Evolutionary conservation across 73 alveolate species (phyloP).

Genomic region (Stentor coeruleus): DNA sequence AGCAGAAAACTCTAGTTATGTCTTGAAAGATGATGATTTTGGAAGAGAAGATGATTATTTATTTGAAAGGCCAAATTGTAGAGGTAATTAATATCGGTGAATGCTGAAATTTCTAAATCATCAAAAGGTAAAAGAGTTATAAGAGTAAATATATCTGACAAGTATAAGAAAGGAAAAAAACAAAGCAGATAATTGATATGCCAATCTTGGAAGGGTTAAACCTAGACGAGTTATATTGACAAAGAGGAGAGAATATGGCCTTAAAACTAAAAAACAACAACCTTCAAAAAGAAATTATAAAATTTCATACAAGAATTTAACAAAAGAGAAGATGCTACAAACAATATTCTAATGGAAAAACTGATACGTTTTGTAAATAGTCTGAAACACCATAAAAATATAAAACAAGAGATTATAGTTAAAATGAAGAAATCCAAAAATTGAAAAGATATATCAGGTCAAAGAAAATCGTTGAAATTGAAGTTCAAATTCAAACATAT

Average conservation of each 20-base stretch:
- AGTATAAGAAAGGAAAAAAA: neutral
- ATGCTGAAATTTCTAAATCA: neutral
- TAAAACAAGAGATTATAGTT: neutral
- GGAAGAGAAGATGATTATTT: neutral
- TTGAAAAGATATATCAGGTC: constrained; percentile 50
- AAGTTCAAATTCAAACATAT: constrained; percentile 48
- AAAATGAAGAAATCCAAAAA: constrained; percentile 32
- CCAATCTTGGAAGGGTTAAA: neutral
- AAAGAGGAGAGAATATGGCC: constrained; percentile 28
- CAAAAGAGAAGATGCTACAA: constrained; percentile 3
- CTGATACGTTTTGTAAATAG: neutral
- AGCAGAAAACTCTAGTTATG: neutral
- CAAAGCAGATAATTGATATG: neutral
- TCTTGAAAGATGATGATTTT: neutral
- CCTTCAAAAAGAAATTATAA: neutral
- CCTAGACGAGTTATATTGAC: constrained; percentile 22
- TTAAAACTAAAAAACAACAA: neutral
- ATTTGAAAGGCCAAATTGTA: neutral
- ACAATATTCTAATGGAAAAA: neutral
- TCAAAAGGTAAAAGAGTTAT: neutral
- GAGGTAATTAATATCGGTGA: neutral
- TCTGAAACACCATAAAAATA: neutral
- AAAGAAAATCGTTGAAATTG: constrained; percentile 46
- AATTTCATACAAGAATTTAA: constrained; percentile 26
- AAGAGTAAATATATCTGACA: neutral